phyloP scores from a whole-genome alignment of 495 filamentous ascomycete genomes.

The Bryoglossum gracile region DNA sequence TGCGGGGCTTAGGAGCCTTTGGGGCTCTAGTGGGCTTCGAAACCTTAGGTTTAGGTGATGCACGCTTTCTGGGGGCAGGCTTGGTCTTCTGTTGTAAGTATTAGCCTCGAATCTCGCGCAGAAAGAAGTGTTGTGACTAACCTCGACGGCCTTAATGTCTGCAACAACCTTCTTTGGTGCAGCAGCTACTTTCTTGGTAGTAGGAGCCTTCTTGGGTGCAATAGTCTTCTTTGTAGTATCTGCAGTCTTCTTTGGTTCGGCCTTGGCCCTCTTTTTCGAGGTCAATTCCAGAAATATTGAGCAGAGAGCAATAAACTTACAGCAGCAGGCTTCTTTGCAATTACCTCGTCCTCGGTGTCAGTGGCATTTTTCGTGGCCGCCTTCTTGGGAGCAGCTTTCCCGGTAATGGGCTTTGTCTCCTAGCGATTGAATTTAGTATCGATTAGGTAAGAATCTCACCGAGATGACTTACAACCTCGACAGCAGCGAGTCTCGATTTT shows the following conservation, averaged over 20 bases:
- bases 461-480: too few species aligned
- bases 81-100: conserved; percentile 6
- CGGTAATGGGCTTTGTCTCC: too few species aligned
- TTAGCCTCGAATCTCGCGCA: too few species aligned
- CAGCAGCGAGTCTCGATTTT: too few species aligned
- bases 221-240: neutral
- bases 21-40: conserved; percentile 9
- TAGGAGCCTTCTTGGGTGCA: conserved; percentile 7
- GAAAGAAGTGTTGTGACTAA: neutral
- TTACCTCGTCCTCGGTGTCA: neutral
- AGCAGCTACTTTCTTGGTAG: neutral
- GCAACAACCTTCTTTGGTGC: conserved; percentile 12
- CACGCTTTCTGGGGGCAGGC: conserved; percentile 17
- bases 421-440: too few species aligned
- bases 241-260: too few species aligned
- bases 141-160: neutral
- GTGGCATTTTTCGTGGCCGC: neutral
- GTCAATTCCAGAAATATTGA: neutral
- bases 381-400: neutral
- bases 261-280: neutral
- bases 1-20: conserved; percentile 12
- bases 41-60: conserved; percentile 1
- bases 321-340: neutral
- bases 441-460: too few species aligned
- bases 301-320: neutral